Evolutionary conservation across 495 filamentous ascomycete species (phyloP).

Genomic region (Aspergillus biplanus): DNA sequence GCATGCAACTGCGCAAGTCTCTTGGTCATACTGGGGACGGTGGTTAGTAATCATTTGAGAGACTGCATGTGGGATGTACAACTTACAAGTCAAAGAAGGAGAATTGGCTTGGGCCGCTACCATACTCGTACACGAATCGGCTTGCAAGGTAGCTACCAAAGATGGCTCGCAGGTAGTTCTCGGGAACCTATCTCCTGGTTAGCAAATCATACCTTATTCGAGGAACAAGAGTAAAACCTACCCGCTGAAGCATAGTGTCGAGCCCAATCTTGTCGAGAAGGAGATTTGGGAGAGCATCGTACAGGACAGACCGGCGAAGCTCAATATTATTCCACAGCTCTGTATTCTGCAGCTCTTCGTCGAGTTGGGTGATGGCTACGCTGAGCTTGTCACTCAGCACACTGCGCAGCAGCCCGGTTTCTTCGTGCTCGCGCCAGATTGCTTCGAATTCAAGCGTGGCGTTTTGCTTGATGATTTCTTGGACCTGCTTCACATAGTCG

Average conservation of each 20-base stretch:
- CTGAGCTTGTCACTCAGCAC: slow-evolving; percentile 88
- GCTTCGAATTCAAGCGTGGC: slow-evolving; percentile 94
- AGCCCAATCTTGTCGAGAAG: slow-evolving; percentile 89
- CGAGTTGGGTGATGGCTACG: slow-evolving; percentile 87
- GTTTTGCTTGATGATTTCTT: slow-evolving; percentile 85
- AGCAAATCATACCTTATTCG: slow-evolving; percentile 23
- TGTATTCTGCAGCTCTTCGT: slow-evolving; percentile 92
- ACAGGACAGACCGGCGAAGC: slow-evolving; percentile 76
- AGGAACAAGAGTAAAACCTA: slow-evolving; percentile 41
- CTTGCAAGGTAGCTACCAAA: slow-evolving; percentile 95
- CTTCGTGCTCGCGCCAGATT: slow-evolving; percentile 91
- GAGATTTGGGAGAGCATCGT: slow-evolving; percentile 83
- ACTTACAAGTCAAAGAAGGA: slow-evolving; percentile 98
- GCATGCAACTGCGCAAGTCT: slow-evolving; percentile 42
- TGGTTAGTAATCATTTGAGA: slow-evolving; percentile 24
- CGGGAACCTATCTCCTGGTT: slow-evolving; percentile 66
- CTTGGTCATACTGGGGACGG: slow-evolving; percentile 56
- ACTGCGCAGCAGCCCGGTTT: slow-evolving; percentile 76
- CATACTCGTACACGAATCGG: slow-evolving; percentile 93
- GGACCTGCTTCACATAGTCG: slow-evolving; percentile 89
- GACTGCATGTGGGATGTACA: background rate
- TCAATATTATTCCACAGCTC: slow-evolving; percentile 86
- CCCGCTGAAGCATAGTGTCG: slow-evolving; percentile 79
- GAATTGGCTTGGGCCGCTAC: slow-evolving; percentile 91
- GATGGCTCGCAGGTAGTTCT: slow-evolving; percentile 90